phyloP scores from a whole-genome alignment of 441 rosid species.

The Jatropha podagrica region DNA sequence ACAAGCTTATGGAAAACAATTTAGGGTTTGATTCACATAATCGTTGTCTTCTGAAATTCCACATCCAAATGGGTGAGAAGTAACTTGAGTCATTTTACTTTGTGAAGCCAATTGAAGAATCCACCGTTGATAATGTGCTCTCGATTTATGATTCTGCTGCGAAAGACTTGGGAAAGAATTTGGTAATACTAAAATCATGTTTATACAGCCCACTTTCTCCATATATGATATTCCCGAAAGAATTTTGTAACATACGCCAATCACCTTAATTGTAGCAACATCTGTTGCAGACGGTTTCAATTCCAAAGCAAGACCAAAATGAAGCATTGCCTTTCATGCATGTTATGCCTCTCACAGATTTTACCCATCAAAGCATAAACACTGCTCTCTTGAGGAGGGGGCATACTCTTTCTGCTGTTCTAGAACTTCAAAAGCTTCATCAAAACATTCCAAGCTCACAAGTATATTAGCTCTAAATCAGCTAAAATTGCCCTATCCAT shows the following conservation, averaged over 20 bases:
- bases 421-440: constrained; percentile 84
- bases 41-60: neutral
- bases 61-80: neutral
- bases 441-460: constrained; percentile 68
- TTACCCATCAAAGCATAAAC: constrained; percentile 97
- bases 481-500: constrained; percentile 91
- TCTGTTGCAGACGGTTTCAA: constrained; percentile 95
- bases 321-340: constrained; percentile 95
- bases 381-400: constrained; percentile 80
- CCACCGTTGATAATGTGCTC: neutral
- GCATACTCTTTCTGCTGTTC: constrained; percentile 95
- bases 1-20: neutral
- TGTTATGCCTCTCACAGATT: constrained; percentile 66
- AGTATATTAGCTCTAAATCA: constrained; percentile 84
- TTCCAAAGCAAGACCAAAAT: constrained; percentile 94
- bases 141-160: neutral
- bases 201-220: neutral
- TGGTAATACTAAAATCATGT: neutral
- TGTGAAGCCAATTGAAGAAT: neutral
- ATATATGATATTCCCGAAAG: neutral
- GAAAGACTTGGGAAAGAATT: neutral
- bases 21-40: neutral
- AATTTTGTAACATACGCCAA: constrained; percentile 7
- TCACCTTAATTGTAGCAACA: constrained; percentile 88
- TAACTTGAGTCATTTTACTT: neutral